Base-by-base conservation (phyloP, 352 stramenopile genomes). In the Phytophthora parvispora region DNA sequence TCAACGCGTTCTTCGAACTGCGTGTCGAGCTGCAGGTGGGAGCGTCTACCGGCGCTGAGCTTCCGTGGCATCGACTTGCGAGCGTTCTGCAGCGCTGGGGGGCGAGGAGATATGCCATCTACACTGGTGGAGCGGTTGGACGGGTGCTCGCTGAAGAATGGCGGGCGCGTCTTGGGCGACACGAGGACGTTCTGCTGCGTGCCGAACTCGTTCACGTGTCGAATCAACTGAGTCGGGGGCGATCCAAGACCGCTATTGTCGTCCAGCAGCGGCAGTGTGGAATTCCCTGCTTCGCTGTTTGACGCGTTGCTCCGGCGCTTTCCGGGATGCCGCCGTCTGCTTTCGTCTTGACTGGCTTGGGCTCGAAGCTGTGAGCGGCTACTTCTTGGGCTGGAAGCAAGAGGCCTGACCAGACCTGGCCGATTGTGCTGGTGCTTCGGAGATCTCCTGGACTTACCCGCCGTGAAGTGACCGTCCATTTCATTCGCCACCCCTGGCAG, bases 141-240 rank as follows among this genome's bases (percentile, higher is more conserved):
- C 63, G 68, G 2, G 2, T 53, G 28, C 12, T 75, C 53, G 28
- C 45, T 48, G 64, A 90, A 91, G 45, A 75, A 91, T 12, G 83
- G 82, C 12, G 86, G 76, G 16, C 83, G 85, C 7, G 79, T 68
- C n/a, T n/a, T n/a, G 2, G 86, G 76, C 2, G 86, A 92, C 20
- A 92, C 52, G 6, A 92, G 75, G 13, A 93, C 74, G 51, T 85
- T 74, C 40, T 93, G 83, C 1, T 65, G 74, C 9, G 42, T 80
- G 7, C 86, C 86, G 43, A 92, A 92, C 59, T 92, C 83, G 64
- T 93, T 93, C 59, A 87, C 76, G 28, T 92, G 83, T 28, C 77
- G 78, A 22, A 92, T 67, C 15, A 93, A 79, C 29, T 90, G 78
- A 8, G 78, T 60, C 7, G 67, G 45, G 2, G 45, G 31, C 31